A percentile compares a stretch with the other conserved stretches of the same genome.
phyloP scores from a whole-genome alignment of 352 stramenopile species.

The Globisporangium nunn region DNA sequence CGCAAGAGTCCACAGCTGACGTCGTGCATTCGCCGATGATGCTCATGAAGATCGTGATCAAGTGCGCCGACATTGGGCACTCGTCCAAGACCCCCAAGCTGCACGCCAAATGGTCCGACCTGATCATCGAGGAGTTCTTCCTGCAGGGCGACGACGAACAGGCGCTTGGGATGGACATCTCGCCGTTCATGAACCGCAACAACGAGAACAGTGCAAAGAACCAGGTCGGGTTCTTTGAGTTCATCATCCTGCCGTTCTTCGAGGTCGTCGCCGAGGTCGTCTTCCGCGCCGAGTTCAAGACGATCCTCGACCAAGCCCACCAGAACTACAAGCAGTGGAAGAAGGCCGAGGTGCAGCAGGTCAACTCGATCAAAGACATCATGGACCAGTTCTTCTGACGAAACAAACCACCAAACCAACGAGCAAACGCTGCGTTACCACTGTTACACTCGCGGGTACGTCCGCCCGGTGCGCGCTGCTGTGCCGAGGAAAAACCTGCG shows the following conservation, averaged over 20 bases:
- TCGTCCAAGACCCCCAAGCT: constrained; percentile 81
- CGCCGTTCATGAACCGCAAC: constrained; percentile 90
- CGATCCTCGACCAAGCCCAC: constrained; percentile 73
- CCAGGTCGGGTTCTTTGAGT: constrained; percentile 83
- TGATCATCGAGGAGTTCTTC: constrained; percentile 94
- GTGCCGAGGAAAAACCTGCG: constrained; percentile 66
- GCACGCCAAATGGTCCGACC: constrained; percentile 84
- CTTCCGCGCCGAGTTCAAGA: constrained; percentile 70
- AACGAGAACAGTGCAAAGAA: constrained; percentile 83
- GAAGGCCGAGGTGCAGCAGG: constrained; percentile 66
- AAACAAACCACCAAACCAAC: constrained; percentile 18
- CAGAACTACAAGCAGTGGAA: constrained; percentile 83
- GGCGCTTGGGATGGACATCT: constrained; percentile 80
- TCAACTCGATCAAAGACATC: constrained; percentile 84
- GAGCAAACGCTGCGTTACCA: background rate
- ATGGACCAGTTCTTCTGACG: constrained; percentile 63
- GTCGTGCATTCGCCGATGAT: constrained; percentile 75
- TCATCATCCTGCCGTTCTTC: constrained; percentile 80
- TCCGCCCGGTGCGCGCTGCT: constrained; percentile 11
- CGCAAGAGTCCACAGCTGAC: constrained; percentile 54
- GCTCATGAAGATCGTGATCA: constrained; percentile 85
- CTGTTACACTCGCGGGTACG: constrained; percentile 17
- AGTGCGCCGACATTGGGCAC: constrained; percentile 91
- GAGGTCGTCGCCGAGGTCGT: constrained; percentile 72
- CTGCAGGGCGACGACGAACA: constrained; percentile 92